Evolutionary conservation across 768 basidiomycete species (phyloP).

Genomic region (Leccinum sublutescens): DNA sequence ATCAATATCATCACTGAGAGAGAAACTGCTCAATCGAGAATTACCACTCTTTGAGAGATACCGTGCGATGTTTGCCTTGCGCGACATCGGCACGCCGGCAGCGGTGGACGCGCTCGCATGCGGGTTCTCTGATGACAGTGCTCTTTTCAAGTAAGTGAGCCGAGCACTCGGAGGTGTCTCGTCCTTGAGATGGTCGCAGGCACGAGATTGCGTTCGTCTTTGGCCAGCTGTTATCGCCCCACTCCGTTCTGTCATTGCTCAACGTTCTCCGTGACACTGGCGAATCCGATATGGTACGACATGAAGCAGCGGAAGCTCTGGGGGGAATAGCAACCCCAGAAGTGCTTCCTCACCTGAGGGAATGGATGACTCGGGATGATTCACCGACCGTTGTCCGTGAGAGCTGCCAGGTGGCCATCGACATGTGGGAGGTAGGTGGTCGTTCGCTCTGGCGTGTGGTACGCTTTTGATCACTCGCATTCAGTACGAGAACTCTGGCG

Average conservation of each 20-base stretch:
- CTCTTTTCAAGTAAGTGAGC: slow-evolving; percentile 81
- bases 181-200: slow-evolving; percentile 39
- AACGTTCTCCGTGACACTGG: slow-evolving; percentile 64
- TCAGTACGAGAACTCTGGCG: slow-evolving; percentile 77
- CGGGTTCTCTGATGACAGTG: slow-evolving; percentile 87
- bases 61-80: slow-evolving; percentile 96
- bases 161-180: not conserved
- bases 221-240: slow-evolving; percentile 87
- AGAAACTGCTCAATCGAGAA: slow-evolving; percentile 60
- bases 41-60: slow-evolving; percentile 89
- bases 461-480: not conserved
- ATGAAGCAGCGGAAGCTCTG: slow-evolving; percentile 97
- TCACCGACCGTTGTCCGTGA: slow-evolving; percentile 89
- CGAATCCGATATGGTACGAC: slow-evolving; percentile 96
- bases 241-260: slow-evolving; percentile 84
- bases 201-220: slow-evolving; percentile 99
- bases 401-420: slow-evolving; percentile 94
- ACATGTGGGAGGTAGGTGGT: slow-evolving; percentile 87
- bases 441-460: not conserved
- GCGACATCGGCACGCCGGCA: slow-evolving; percentile 83
- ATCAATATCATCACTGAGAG: slow-evolving; percentile 53
- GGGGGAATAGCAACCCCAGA: slow-evolving; percentile 97
- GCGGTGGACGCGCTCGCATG: slow-evolving; percentile 90
- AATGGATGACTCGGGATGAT: slow-evolving; percentile 78
- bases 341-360: slow-evolving; percentile 80